Conservation (phyloP, 2,329 filamentous ascomycete genomes). For the Paracoccidioides brasiliensis region DNA sequence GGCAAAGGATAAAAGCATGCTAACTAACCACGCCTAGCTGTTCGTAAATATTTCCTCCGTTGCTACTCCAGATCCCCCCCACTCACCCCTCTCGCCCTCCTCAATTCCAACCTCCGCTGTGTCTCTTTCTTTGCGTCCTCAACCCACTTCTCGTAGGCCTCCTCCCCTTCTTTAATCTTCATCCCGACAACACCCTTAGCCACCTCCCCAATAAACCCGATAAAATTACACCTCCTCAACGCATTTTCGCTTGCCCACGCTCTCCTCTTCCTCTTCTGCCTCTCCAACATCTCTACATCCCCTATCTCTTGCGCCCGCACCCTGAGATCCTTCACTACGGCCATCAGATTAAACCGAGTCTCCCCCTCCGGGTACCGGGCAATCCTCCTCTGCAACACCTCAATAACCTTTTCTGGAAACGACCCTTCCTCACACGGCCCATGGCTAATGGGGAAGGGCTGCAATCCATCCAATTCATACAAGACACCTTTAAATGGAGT, state of each 20-base stretch:
- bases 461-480: slow-evolving; percentile 91
- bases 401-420: slow-evolving; percentile 70
- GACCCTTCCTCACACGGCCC: slow-evolving; percentile 55
- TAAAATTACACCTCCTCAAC: slow-evolving; percentile 83
- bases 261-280: slow-evolving; percentile 69
- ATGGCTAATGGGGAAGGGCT: slow-evolving; percentile 84
- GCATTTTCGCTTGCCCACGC: slow-evolving; percentile 95
- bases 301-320: slow-evolving; percentile 66
- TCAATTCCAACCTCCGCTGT: slow-evolving; percentile 26
- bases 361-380: slow-evolving; percentile 72
- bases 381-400: slow-evolving; percentile 75
- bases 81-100: slow-evolving; percentile 9
- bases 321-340: slow-evolving; percentile 75
- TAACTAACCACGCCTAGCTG: not conserved
- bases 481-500: slow-evolving; percentile 64
- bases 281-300: slow-evolving; percentile 61
- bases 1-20: not conserved
- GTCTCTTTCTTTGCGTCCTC: slow-evolving; percentile 47
- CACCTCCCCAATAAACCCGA: slow-evolving; percentile 84
- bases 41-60: not conserved
- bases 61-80: slow-evolving; percentile 3
- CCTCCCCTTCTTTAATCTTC: slow-evolving; percentile 54
- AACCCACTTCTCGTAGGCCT: slow-evolving; percentile 66
- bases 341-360: slow-evolving; percentile 91
- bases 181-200: slow-evolving; percentile 68